These are phyloP conservation scores for Chaetomiaceae sp. DNA, from an alignment of 2,329 filamentous ascomycete species.

Conservation along the genomic window DNA sequence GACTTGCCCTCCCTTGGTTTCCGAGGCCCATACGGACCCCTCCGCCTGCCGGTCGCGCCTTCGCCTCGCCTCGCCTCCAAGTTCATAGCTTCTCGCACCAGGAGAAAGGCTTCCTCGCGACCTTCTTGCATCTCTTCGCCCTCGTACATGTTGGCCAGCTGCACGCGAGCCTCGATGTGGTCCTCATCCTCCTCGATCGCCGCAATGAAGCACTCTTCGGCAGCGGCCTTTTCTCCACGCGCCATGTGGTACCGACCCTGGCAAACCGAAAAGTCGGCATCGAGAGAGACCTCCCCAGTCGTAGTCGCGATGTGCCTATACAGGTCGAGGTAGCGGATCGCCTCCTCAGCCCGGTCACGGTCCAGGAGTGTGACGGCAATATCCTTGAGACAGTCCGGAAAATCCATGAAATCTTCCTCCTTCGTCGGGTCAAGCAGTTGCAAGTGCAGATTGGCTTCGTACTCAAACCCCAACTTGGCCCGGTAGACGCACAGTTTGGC, in stretches of 20 bases:
- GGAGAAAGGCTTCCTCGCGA: conserved; percentile 67
- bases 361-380: conserved; percentile 46
- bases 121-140: conserved; percentile 54
- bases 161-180: conserved; percentile 70
- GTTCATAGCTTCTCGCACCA: conserved; percentile 69
- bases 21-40: conserved; percentile 22
- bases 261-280: conserved; percentile 49
- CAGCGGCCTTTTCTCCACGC: conserved; percentile 58
- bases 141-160: conserved; percentile 82
- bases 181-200: conserved; percentile 67
- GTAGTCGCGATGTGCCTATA: conserved; percentile 46
- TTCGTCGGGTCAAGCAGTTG: conserved; percentile 64
- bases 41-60: conserved; percentile 20
- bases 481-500: conserved; percentile 80
- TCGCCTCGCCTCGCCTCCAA: conserved; percentile 44
- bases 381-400: conserved; percentile 75
- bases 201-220: conserved; percentile 71
- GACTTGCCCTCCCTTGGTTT: conserved; percentile 24
- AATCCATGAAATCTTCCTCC: conserved; percentile 53
- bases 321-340: conserved; percentile 53
- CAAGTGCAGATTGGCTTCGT: conserved; percentile 70
- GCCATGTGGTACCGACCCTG: conserved; percentile 66
- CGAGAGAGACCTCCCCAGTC: conserved; percentile 32
- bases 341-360: conserved; percentile 33
- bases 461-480: conserved; percentile 60